Base-by-base conservation (phyloP, 352 stramenopile genomes). In the Globisporangium irregulare region DNA sequence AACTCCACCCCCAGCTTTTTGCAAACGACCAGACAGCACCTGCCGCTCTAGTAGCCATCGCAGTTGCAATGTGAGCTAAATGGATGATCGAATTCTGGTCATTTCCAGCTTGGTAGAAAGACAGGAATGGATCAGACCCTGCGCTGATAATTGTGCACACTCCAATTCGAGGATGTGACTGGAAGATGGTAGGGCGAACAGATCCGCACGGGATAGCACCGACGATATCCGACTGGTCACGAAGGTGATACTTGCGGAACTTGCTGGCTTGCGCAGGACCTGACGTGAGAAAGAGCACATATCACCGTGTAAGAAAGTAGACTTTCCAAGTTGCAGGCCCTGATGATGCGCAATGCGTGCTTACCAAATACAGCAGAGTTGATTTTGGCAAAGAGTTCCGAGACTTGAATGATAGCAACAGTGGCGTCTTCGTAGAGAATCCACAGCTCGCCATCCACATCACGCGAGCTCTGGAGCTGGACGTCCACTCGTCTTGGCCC, bases 61-160 rank as follows among this genome's bases (percentile, higher is more conserved):
- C 87, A 7, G 80, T 92, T 9, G 87, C 87, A 65, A 95, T 92
- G 68, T 95, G 87, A 7, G 87, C 87, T 63, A 95, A 79, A 50
- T 93, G 87, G 59, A 95, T 91, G 65, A 94, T 91, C 38, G 87
- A 95, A 55, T 92, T 94, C 59, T 93, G 86, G 62, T 95, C 87
- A 34, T 92, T 92, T 1, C 86, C 87, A 5, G 87, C 87, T 38
- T 93, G 87, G 58, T 94, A 94, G 54, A 95, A 95, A 10, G 84
- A 81, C 9, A 95, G 66, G 59, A 94, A 92, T 0, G 87, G 87
- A 22, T 78, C 74, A 0, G 79, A 80, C 0, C 87, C 87, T 24
- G 85, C 81, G 34, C 80, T 92, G 6, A 95, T 69, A 58, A 93
- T 79, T 15, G 84, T 92, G 43, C 89, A 87, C 2, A 93, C 73